Evolutionary conservation across 805 yeast species (phyloP), one percentile per base, ranked within the genome.

Genomic region (Priceomyces haplophilus): DNA sequence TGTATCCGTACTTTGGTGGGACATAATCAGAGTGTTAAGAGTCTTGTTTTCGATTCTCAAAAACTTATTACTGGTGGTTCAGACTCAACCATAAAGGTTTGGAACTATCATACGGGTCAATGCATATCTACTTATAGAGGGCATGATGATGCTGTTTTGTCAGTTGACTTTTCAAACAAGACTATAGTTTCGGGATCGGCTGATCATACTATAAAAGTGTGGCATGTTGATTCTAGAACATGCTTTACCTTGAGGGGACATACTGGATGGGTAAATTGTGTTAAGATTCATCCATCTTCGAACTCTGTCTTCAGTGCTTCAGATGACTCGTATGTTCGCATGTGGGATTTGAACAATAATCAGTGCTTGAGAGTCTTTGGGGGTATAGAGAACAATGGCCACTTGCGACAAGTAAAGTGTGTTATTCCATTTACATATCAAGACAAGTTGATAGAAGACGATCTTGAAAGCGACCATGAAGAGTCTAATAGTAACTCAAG

Each of bases 91-190:
- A 88, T 93, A 48, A 83, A 90, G 53, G 95, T 93, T 30, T 93
- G 99, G 99, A 89, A 91, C 66, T 88, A 88, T 64, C 83, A 85
- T 50, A 88, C 96, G 0, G 99, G 99, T 29, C 85, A 86, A 61
- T 91, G 97, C 58, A 82, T 93, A 17, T 85, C 96, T 6, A 90
- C 98, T 0, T 89, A 93, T 64, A 73, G 91, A 32, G 98, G 98
- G 3, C 98, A 93, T 65, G 83, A 82, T 38, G 93, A 85, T 55
- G 82, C 88, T 39, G 96, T 93, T 3, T 72, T 85, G 33, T 79
- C 87, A 50, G 88, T 93, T 40, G 97, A 91, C 62, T 86, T 88
- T 51, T 73, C 73, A 49, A 76, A 79, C 49, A 88, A 87, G 55
- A 73, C 88, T 23, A 89, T 93, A 56, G 97, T 89, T 1, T 83